phyloP scores from a whole-genome alignment of 192 early-diverging fungal genomes.

The Spinellus fusiger region DNA sequence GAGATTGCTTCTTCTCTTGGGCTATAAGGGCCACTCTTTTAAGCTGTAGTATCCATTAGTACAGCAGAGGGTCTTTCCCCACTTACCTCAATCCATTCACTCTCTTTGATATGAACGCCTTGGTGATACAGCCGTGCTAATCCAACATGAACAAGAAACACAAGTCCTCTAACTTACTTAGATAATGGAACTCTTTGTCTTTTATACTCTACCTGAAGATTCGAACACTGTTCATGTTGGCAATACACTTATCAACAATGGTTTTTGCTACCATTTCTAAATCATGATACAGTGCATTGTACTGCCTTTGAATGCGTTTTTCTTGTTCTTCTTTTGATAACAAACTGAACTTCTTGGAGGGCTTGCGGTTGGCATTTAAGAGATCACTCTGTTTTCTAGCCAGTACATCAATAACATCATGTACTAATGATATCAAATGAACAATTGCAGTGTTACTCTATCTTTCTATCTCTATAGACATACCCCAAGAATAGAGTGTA shows the following conservation, averaged over 20 bases:
- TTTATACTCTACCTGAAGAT: conserved; percentile 50
- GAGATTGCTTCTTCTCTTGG: conserved; percentile 59
- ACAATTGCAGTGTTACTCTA: background rate
- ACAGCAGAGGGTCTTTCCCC: background rate
- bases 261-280: conserved; percentile 46
- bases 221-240: conserved; percentile 57
- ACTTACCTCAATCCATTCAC: conserved; percentile 64
- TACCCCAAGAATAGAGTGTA: background rate
- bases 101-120: conserved; percentile 77
- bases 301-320: conserved; percentile 5
- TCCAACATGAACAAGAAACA: conserved; percentile 66
- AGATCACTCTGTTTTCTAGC: conserved; percentile 24
- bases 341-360: conserved; percentile 9
- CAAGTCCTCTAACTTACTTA: conserved; percentile 48
- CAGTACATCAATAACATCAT: conserved; percentile 22
- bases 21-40: conserved; percentile 49
- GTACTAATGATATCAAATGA: conserved; percentile 15
- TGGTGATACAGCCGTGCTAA: conserved; percentile 79
- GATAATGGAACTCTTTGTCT: background rate
- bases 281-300: conserved; percentile 32
- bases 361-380: conserved; percentile 22
- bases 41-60: conserved; percentile 29
- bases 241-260: conserved; percentile 52
- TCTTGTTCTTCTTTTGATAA: background rate
- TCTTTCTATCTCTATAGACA: background rate